These are phyloP conservation scores for Cyclanthera cordifolia DNA, from an alignment of 306 rosid genomes.

Conservation along the genomic window DNA sequence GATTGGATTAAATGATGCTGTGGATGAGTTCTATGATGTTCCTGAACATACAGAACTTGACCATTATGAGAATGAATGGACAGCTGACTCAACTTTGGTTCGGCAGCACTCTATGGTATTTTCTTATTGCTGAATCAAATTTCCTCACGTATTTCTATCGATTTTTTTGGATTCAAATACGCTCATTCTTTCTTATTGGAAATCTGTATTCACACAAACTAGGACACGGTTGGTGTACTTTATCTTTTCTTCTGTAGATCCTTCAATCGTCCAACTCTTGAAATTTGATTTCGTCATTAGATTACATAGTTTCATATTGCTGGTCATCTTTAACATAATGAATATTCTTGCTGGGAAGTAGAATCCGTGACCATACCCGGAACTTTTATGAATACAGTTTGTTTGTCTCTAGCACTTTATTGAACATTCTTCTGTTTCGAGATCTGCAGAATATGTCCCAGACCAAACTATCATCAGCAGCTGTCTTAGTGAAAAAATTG, in stretches of 20 bases:
- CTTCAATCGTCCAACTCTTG: background rate
- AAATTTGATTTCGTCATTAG: background rate
- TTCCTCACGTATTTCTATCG: background rate
- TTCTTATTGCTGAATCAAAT: background rate
- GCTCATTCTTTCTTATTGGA: background rate
- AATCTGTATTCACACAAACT: background rate
- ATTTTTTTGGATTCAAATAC: background rate
- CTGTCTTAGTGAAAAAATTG: constrained; percentile 51
- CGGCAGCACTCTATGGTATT: constrained; percentile 38
- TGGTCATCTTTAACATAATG: background rate
- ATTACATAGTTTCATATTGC: background rate
- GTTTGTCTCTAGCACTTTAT: background rate
- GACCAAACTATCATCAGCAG: constrained; percentile 45
- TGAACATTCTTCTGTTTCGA: constrained; percentile 4
- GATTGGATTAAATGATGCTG: constrained; percentile 50
- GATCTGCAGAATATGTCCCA: constrained; percentile 33
- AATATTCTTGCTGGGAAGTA: background rate
- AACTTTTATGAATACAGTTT: background rate
- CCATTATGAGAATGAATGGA: constrained; percentile 46
- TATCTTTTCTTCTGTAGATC: background rate
- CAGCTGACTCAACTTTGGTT: constrained; percentile 20
- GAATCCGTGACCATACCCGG: background rate
- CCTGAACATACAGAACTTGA: constrained; percentile 50
- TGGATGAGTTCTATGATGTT: constrained; percentile 78
- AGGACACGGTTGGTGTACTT: background rate